A percentile compares a stretch with the other conserved stretches of the same genome.
These are phyloP conservation scores for Boechera divaricarpa DNA, from an alignment of 345 rosid species.

Conservation along the genomic window DNA sequence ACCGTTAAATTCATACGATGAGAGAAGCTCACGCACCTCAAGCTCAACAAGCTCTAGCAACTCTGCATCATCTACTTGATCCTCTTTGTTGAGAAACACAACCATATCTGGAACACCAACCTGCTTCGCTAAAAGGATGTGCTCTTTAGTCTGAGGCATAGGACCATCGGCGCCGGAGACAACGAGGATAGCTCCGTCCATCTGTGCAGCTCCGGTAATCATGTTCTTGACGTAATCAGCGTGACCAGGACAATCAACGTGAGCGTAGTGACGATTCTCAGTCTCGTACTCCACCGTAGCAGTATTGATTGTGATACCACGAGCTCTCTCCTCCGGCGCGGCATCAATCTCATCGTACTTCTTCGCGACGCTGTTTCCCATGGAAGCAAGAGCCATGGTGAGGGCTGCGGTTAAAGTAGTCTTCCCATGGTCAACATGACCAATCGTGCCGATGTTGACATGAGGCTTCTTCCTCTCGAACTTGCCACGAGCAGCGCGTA, in stretches of 20 bases:
- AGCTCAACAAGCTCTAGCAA: conserved; percentile 86
- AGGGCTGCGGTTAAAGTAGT: conserved; percentile 89
- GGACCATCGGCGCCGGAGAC: conserved; percentile 91
- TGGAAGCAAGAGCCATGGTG: conserved; percentile 86
- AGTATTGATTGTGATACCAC: conserved; percentile 92
- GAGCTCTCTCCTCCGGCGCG: conserved; percentile 92
- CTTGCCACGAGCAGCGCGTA: conserved; percentile 87
- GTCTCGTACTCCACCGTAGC: conserved; percentile 96
- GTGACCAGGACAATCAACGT: conserved; percentile 93
- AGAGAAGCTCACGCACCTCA: conserved; percentile 92
- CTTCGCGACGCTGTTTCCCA: conserved; percentile 72
- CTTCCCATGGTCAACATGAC: conserved; percentile 97
- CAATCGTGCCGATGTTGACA: conserved; percentile 89
- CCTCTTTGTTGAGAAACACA: conserved; percentile 87
- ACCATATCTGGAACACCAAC: conserved; percentile 94
- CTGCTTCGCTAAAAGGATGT: conserved; percentile 82
- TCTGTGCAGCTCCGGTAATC: conserved; percentile 91
- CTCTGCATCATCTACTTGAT: conserved; percentile 92
- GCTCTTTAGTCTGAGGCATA: conserved; percentile 95
- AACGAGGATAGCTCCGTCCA: conserved; percentile 93
- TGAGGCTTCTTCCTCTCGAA: conserved; percentile 97
- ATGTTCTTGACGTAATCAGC: conserved; percentile 92
- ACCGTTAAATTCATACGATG: conserved; percentile 83
- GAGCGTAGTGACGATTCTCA: conserved; percentile 87
- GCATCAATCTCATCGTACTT: conserved; percentile 95